These are phyloP conservation scores for Medicago ruthenica DNA, from an alignment of 306 rosid species.

Conservation along the genomic window DNA sequence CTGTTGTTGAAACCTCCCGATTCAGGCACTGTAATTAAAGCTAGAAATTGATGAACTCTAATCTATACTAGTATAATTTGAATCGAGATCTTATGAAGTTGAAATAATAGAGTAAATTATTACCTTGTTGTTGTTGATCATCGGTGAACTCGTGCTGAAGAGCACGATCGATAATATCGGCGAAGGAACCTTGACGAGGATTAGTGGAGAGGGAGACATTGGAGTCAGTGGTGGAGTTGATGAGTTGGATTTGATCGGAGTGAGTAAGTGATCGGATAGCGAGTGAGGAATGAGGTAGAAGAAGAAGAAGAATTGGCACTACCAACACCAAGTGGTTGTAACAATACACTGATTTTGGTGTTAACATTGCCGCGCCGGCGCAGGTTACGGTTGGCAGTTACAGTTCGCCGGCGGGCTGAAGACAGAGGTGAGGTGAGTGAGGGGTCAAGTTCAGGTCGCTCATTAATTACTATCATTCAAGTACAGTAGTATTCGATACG, in stretches of 20 bases:
- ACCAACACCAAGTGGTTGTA: constrained; percentile 27
- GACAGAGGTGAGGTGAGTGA: constrained; percentile 12
- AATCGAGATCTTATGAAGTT: constrained; percentile 29
- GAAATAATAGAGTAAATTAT: constrained; percentile 4
- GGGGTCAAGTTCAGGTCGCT: constrained; percentile 63
- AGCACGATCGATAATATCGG: constrained; percentile 95
- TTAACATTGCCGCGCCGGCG: constrained; percentile 60
- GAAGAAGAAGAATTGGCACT: constrained; percentile 28
- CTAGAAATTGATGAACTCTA: no score
- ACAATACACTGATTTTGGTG: constrained; percentile 27
- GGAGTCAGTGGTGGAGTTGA: constrained; percentile 69
- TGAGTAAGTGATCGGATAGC: constrained; percentile 50
- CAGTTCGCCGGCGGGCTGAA: constrained; percentile 42
- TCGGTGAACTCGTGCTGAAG: constrained; percentile 86
- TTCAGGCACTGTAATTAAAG: constrained; percentile 72
- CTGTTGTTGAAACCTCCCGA: constrained; percentile 96
- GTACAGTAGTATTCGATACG: neutral
- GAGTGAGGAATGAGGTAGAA: constrained; percentile 53
- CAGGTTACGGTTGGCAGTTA: constrained; percentile 7
- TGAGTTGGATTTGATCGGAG: constrained; percentile 61
- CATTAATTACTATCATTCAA: constrained; percentile 22
- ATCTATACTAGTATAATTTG: no score
- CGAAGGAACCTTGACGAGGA: constrained; percentile 81
- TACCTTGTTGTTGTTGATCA: constrained; percentile 72
- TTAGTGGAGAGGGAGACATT: constrained; percentile 67